Conservation (phyloP, 306 rosid species). For the Fragaria nilgerrensis region DNA sequence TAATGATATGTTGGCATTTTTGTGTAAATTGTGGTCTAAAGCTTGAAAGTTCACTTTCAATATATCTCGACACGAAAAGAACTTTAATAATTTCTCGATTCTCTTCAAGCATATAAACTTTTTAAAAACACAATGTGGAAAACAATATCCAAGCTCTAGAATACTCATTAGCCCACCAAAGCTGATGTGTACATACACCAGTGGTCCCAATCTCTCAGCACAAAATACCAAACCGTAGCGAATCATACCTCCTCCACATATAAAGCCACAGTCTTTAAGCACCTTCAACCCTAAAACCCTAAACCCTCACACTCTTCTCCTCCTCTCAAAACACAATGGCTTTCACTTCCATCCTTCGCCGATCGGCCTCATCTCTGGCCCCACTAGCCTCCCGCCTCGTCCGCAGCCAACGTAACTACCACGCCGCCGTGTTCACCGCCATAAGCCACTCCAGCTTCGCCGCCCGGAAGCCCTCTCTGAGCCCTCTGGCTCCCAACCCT, state of each 20-base stretch:
- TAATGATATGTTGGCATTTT: too few relatives aligned
- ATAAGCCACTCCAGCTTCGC: conserved; percentile 26
- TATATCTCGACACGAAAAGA: too few relatives aligned
- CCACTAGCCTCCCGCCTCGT: conserved; percentile 42
- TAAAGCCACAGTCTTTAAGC: neutral
- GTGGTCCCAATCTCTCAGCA: neutral
- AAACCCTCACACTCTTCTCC: conserved; percentile 19
- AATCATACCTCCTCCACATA: neutral
- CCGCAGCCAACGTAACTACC: conserved; percentile 36
- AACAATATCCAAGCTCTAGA: too few relatives aligned
- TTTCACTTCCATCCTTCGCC: conserved; percentile 59
- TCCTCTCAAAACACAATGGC: conserved; percentile 47
- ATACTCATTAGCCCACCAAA: too few relatives aligned
- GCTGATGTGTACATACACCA: neutral
- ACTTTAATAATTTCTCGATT: too few relatives aligned
- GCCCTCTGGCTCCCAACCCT: conserved; percentile 28
- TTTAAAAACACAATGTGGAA: too few relatives aligned
- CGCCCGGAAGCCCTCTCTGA: conserved; percentile 2
- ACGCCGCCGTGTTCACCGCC: conserved; percentile 31
- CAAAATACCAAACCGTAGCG: neutral
- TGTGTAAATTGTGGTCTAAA: too few relatives aligned
- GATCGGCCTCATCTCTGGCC: conserved; percentile 50
- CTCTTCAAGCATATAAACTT: too few relatives aligned
- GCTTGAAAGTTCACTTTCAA: too few relatives aligned
- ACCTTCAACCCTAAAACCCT: conserved; percentile 16